Evolutionary conservation across 2,329 filamentous ascomycete genomes (phyloP).

Genomic region (Colletotrichum sp.): DNA sequence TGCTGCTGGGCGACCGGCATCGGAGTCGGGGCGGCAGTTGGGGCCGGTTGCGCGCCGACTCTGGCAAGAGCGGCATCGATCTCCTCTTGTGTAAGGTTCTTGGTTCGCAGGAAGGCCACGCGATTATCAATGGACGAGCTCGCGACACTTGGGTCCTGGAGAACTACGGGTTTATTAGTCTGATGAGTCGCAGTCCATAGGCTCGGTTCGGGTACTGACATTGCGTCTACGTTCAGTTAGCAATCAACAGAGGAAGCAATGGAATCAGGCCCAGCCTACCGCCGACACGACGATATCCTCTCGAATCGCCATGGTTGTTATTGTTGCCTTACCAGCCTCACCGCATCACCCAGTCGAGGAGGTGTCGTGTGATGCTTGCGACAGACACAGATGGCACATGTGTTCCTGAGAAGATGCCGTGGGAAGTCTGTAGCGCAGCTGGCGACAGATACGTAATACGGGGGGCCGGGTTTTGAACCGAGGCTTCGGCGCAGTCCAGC

Average conservation of each 20-base stretch:
- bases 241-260: not conserved
- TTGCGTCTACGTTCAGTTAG: constrained; percentile 38
- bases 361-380: not conserved
- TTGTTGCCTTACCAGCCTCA: not conserved
- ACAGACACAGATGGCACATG: not conserved
- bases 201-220: constrained; percentile 36
- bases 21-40: constrained; percentile 40
- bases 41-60: constrained; percentile 64
- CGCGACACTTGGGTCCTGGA: constrained; percentile 92
- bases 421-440: not conserved
- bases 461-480: constrained; percentile 28
- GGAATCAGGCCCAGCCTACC: constrained; percentile 50
- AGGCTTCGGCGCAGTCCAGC: constrained; percentile 23
- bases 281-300: constrained; percentile 91
- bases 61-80: constrained; percentile 84
- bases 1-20: constrained; percentile 47
- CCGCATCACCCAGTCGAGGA: not conserved
- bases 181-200: not conserved
- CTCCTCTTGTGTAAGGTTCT: constrained; percentile 97
- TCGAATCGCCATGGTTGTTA: constrained; percentile 75
- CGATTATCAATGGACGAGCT: constrained; percentile 91
- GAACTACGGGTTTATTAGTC: constrained; percentile 59
- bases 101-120: constrained; percentile 90
- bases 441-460: constrained; percentile 7
- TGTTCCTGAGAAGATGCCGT: not conserved